phyloP scores from a whole-genome alignment of 2,329 filamentous ascomycete genomes.

The Colletotrichum costaricense region DNA sequence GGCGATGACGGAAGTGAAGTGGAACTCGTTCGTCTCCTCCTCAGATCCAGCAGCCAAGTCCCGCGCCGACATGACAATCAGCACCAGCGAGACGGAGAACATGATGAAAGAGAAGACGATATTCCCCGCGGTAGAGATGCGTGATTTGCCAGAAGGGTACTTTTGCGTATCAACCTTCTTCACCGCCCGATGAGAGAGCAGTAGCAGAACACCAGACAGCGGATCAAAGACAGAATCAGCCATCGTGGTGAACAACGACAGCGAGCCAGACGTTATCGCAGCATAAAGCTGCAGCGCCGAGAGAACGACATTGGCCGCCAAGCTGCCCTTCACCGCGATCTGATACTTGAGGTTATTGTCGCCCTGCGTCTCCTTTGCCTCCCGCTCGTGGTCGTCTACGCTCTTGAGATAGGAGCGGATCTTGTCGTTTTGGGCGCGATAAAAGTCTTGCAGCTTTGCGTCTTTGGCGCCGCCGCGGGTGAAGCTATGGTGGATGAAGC shows the following conservation, averaged over 20 bases:
- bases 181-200: conserved; percentile 88
- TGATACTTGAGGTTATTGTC: conserved; percentile 84
- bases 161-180: conserved; percentile 85
- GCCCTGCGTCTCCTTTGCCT: conserved; percentile 82
- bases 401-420: conserved; percentile 93
- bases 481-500: conserved; percentile 48
- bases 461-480: conserved; percentile 46
- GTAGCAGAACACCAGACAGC: conserved; percentile 86
- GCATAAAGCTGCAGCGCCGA: conserved; percentile 88
- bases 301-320: conserved; percentile 84
- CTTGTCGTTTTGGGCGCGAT: conserved; percentile 90
- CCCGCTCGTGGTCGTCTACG: conserved; percentile 88
- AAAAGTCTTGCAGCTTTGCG: conserved; percentile 80
- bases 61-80: conserved; percentile 87
- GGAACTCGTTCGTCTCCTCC: conserved; percentile 72
- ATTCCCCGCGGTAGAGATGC: conserved; percentile 95
- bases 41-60: conserved; percentile 68
- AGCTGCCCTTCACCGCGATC: conserved; percentile 74
- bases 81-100: conserved; percentile 89
- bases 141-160: conserved; percentile 92
- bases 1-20: conserved; percentile 85
- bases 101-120: conserved; percentile 97
- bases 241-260: conserved; percentile 98
- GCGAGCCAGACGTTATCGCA: conserved; percentile 86
- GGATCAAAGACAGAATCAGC: conserved; percentile 96